Percentiles rank a stretch among this genome's conserved stretches.
phyloP scores from a whole-genome alignment of 768 basidiomycete species.

The Macrolepiota albuminosa region DNA sequence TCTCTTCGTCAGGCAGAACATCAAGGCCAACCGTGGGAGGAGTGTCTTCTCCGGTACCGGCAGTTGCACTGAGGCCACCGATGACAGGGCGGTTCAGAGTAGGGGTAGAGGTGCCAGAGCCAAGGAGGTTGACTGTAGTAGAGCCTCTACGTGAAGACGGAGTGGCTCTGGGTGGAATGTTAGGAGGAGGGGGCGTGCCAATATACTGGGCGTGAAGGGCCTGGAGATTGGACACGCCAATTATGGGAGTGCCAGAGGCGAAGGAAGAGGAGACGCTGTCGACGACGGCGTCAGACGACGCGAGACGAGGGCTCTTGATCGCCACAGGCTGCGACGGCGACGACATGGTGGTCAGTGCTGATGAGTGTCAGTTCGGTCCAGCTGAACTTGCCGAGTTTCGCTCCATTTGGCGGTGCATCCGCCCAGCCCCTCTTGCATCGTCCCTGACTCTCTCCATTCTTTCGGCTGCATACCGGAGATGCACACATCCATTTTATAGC shows the following conservation, averaged over 20 bases:
- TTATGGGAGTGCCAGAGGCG: constrained; percentile 24
- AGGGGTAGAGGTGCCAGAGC: neutral
- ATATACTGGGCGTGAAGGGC: constrained; percentile 61
- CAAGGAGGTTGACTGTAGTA: neutral
- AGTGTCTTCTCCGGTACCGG: constrained; percentile 20
- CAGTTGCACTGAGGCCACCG: constrained; percentile 32
- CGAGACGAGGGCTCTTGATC: constrained; percentile 33
- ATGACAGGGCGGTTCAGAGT: constrained; percentile 16
- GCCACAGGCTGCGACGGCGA: constrained; percentile 54
- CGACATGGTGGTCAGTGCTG: constrained; percentile 34
- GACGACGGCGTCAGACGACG: constrained; percentile 13
- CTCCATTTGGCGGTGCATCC: neutral
- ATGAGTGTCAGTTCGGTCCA: neutral
- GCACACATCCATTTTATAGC: neutral
- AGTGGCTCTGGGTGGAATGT: constrained; percentile 43
- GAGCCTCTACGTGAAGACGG: neutral
- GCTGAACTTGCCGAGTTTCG: constrained; percentile 8
- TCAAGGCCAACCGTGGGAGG: constrained; percentile 42
- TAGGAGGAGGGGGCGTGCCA: constrained; percentile 48
- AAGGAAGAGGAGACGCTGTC: constrained; percentile 23
- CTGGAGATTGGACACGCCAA: constrained; percentile 62
- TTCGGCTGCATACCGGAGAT: neutral
- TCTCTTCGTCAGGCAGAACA: constrained; percentile 75
- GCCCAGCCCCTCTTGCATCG: neutral
- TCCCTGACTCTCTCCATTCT: neutral